Evolutionary conservation across 805 yeast species (phyloP).

Genomic region (Yarrowia deformans): DNA sequence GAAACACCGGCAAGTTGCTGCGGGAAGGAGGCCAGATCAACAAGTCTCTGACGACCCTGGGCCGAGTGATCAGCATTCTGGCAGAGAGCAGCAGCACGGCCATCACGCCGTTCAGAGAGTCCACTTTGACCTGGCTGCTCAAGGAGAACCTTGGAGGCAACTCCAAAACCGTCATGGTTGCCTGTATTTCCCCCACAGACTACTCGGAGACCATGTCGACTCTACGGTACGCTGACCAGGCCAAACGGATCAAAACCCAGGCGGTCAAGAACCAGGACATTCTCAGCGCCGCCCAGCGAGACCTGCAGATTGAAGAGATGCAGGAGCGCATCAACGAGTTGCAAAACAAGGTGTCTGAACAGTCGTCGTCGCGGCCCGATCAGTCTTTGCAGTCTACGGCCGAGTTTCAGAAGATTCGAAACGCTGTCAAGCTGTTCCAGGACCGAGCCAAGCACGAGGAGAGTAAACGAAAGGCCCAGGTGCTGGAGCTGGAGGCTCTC

Average conservation of each 20-base stretch:
- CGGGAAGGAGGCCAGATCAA: constrained; percentile 81
- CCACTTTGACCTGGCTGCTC: constrained; percentile 74
- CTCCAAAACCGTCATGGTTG: constrained; percentile 87
- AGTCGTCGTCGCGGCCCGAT: constrained; percentile 16
- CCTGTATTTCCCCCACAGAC: constrained; percentile 81
- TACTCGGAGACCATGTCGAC: constrained; percentile 81
- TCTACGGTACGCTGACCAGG: constrained; percentile 77
- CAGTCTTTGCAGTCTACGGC: constrained; percentile 18
- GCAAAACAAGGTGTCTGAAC: constrained; percentile 41
- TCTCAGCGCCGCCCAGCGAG: constrained; percentile 52
- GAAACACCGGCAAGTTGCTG: constrained; percentile 63
- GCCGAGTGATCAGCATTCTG: constrained; percentile 65
- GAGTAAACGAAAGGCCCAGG: constrained; percentile 44
- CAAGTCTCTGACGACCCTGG: constrained; percentile 77
- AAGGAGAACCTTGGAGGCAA: constrained; percentile 83
- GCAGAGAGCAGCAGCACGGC: constrained; percentile 51
- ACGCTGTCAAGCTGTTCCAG: constrained; percentile 48
- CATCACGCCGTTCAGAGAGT: constrained; percentile 75
- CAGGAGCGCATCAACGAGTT: constrained; percentile 52
- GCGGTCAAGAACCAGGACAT: constrained; percentile 62
- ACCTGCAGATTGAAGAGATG: constrained; percentile 52
- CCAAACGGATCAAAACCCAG: constrained; percentile 68
- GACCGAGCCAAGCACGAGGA: constrained; percentile 47
- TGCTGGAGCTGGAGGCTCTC: constrained; percentile 43
- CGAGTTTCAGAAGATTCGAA: constrained; percentile 41